Conservation (phyloP, 257 asterid genomes). For the Solanum dulcamara region DNA sequence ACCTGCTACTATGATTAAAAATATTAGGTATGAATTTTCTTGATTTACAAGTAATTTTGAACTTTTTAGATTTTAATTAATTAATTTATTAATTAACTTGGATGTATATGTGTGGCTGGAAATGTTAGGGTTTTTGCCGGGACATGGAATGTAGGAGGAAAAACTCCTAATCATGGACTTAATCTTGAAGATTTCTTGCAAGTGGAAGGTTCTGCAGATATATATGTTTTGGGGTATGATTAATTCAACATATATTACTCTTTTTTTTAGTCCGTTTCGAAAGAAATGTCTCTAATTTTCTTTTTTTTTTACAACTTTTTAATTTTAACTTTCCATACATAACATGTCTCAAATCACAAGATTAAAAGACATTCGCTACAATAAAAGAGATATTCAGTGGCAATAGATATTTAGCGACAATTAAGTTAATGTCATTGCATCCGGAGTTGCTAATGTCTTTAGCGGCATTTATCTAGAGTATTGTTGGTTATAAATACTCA, state of each 20-base stretch:
- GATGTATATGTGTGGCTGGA: neutral
- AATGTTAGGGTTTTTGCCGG: conserved; percentile 63
- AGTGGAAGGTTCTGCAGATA: conserved; percentile 75
- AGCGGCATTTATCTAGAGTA: no score
- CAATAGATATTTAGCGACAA: no score
- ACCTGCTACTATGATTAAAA: conserved; percentile 37
- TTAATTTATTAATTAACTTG: neutral
- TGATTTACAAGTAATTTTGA: neutral
- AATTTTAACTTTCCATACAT: neutral
- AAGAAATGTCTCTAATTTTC: neutral
- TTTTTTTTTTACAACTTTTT: neutral
- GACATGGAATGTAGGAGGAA: conserved; percentile 97
- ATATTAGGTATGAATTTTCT: conserved; percentile 39
- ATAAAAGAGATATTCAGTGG: no score
- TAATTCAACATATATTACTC: neutral
- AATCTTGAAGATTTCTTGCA: conserved; percentile 87
- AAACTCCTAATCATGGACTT: conserved; percentile 57
- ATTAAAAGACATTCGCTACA: neutral
- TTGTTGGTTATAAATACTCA: no score
- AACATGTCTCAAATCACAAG: neutral
- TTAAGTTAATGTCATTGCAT: no score
- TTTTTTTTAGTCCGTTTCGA: neutral
- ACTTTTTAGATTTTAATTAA: neutral
- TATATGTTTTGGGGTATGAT: conserved; percentile 78
- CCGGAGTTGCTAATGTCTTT: no score